A percentile compares a stretch with the other conserved stretches of the same genome.
Evolutionary conservation across 768 basidiomycete species (phyloP).

Genomic region (Amyloporia xantha): DNA sequence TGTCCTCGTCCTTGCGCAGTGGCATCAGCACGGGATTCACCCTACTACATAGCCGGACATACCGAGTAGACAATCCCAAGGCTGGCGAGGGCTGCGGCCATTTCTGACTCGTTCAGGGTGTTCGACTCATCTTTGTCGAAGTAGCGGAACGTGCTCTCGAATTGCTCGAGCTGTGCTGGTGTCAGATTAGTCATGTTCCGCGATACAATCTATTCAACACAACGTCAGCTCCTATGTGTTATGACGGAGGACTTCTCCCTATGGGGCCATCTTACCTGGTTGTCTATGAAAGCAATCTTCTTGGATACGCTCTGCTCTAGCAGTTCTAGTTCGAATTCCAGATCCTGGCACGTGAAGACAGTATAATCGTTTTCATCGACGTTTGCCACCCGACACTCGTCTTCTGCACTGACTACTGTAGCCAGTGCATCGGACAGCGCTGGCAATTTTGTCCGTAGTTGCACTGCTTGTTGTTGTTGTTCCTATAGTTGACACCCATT

Average conservation of each 20-base stretch:
- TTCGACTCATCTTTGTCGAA: slow-evolving; percentile 94
- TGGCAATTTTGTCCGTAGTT: slow-evolving; percentile 64
- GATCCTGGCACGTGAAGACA: slow-evolving; percentile 80
- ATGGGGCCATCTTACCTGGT: slow-evolving; percentile 83
- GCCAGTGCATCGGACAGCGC: slow-evolving; percentile 51
- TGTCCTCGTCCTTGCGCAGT: slow-evolving; percentile 85
- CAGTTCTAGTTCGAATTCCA: slow-evolving; percentile 83
- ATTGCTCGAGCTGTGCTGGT: slow-evolving; percentile 92
- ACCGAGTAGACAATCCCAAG: slow-evolving; percentile 90
- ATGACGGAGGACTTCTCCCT: too few species aligned
- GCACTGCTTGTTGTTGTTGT: slow-evolving; percentile 63
- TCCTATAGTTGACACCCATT: too few species aligned
- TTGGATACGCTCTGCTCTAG: slow-evolving; percentile 75
- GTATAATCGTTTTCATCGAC: slow-evolving; percentile 98
- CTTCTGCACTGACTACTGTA: slow-evolving; percentile 55
- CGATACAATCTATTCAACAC: slow-evolving; percentile 74
- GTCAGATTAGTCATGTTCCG: slow-evolving; percentile 92
- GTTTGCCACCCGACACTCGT: slow-evolving; percentile 77
- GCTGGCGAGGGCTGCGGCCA: slow-evolving; percentile 91
- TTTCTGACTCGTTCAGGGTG: slow-evolving; percentile 76
- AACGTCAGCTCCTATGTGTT: too few species aligned
- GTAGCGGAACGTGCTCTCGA: slow-evolving; percentile 95
- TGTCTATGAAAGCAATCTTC: slow-evolving; percentile 95
- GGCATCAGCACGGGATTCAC: too few species aligned
- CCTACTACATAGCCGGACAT: slow-evolving; percentile 15